Conservation (phyloP, 345 rosid species). For the Melaleuca alternifolia region DNA sequence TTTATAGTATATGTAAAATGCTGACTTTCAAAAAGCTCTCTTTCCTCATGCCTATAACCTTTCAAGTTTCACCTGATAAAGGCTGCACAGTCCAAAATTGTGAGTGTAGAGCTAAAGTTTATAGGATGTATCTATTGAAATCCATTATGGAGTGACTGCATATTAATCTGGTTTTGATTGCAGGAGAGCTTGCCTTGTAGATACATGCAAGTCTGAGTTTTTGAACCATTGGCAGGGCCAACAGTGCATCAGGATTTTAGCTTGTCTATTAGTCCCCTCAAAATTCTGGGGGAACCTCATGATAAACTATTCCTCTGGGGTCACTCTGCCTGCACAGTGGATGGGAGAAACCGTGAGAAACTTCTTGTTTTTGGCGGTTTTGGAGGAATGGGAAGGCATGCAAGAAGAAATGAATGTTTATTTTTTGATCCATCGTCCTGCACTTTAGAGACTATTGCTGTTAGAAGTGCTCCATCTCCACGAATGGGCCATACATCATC, state of each 20-base stretch:
- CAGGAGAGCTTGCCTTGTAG: slow-evolving; percentile 48
- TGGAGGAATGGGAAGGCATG: slow-evolving; percentile 90
- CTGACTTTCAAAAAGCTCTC: not conserved
- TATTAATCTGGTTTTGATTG: slow-evolving; percentile 25
- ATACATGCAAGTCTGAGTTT: slow-evolving; percentile 60
- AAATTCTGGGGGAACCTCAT: slow-evolving; percentile 42
- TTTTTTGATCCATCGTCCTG: slow-evolving; percentile 53
- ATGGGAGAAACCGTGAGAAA: slow-evolving; percentile 5
- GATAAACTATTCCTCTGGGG: slow-evolving; percentile 94
- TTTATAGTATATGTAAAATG: not conserved
- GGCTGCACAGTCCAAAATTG: not conserved
- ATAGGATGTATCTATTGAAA: not conserved
- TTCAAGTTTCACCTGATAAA: not conserved
- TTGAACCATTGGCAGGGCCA: slow-evolving; percentile 69
- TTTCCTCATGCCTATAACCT: not conserved
- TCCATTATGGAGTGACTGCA: not conserved
- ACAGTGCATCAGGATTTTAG: slow-evolving; percentile 18
- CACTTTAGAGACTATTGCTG: slow-evolving; percentile 24
- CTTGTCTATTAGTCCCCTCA: slow-evolving; percentile 26
- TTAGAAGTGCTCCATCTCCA: slow-evolving; percentile 47
- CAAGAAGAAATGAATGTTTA: slow-evolving; percentile 62
- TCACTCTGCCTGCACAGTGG: slow-evolving; percentile 55
- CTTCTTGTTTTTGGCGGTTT: slow-evolving; percentile 82
- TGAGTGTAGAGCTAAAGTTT: not conserved
- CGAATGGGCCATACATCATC: slow-evolving; percentile 81